phyloP scores from a whole-genome alignment of 257 asterid species.

The Coffea eugenioides region DNA sequence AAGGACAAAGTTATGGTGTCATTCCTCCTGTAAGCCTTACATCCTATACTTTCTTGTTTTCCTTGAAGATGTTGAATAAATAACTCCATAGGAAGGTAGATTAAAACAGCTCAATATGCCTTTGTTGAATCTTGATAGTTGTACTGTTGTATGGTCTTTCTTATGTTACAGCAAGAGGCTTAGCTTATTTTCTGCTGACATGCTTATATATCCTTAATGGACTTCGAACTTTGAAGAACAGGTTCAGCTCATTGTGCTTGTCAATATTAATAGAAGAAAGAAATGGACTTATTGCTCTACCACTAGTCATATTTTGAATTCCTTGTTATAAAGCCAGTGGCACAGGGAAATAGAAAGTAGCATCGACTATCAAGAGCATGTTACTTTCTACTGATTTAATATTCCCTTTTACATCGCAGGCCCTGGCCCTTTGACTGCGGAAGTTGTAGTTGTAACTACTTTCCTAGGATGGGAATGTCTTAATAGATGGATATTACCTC shows the following conservation, averaged over 20 bases:
- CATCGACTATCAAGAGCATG: neutral
- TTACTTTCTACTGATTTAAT: neutral
- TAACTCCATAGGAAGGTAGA: neutral
- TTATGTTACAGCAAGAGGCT: neutral
- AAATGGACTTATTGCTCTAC: neutral
- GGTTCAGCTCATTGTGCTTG: neutral
- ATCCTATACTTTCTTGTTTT: constrained; percentile 2
- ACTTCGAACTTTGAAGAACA: neutral
- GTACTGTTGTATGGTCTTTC: neutral
- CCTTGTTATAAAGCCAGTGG: neutral
- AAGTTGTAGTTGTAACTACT: neutral
- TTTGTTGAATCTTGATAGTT: neutral
- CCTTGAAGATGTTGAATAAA: neutral
- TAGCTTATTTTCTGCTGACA: neutral
- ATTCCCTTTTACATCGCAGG: neutral
- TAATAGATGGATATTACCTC: neutral
- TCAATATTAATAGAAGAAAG: neutral
- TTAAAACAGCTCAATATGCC: neutral
- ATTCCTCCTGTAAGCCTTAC: constrained; percentile 76
- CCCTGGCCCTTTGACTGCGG: neutral
- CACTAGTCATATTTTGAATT: neutral
- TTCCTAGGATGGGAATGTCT: neutral
- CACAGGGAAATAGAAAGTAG: neutral
- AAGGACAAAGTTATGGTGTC: constrained; percentile 95
- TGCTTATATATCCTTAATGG: neutral